Evolutionary conservation across 140 eudicot genomes (phyloP), one percentile per base, ranked within the genome.

Genomic region (Erigeron philadelphicus): DNA sequence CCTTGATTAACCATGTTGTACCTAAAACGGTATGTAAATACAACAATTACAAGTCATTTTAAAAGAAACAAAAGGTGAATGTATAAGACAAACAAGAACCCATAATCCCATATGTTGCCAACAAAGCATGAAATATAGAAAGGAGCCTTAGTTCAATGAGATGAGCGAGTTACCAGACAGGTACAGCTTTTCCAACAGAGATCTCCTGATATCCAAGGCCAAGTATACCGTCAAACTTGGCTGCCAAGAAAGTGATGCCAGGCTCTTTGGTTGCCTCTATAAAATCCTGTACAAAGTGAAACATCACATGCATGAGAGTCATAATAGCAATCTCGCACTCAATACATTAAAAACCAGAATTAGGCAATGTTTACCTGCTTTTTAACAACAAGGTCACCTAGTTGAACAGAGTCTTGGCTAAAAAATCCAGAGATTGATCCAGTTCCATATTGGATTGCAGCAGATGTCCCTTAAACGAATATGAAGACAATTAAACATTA

Each of bases 171-270:
- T 87, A 93, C 98, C 98, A 93, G 60, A 85, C 84, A 60, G 96
- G 98, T 10, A 80, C 76, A 41, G 80, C 81, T 58, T 83, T 72
- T 21, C 86, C 92, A 47, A 86, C 90, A 59, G 95, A 86, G 46
- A 86, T 88, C 48, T 81, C 95, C 68, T 86, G 95, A 79, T 74
- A 92, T 57, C 96, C 98, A 79, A 92, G 98, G 35, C 98, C 98
- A 45, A 92, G 80, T 47, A 92, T 75, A 19, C 98, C 98, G 76
- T 92, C 98, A 56, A 92, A 92, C 73, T 84, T 84, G 41, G 85
- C 89, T n/a, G 84, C 40, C 44, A 86, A 57, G 81, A 92, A 93
- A 65, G 87, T 68, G 58, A 83, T 59, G 58, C 96, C 85, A 57
- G 81, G 84, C 72, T 89, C 96, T 64, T 67, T 75, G 58, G 90